Conservation (phyloP, 768 basidiomycete species). For the Pholiota conissans region DNA sequence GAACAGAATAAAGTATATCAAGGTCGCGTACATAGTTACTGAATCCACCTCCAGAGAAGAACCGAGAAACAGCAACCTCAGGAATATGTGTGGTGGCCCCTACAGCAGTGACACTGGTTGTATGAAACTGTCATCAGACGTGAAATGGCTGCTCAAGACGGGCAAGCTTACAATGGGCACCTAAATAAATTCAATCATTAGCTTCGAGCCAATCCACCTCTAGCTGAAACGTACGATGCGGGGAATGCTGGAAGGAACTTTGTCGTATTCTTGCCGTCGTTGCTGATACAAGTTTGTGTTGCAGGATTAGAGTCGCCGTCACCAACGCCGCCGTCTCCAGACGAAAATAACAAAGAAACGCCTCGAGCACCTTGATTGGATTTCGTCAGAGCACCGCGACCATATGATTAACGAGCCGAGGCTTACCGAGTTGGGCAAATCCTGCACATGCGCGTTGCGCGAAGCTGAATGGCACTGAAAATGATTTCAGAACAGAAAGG, state of each 20-base stretch:
- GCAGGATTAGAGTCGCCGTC: constrained; percentile 55
- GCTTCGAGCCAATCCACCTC: constrained; percentile 19
- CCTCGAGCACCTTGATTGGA: constrained; percentile 57
- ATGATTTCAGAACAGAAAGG: not conserved
- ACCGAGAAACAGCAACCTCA: constrained; percentile 49
- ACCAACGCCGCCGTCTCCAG: constrained; percentile 71
- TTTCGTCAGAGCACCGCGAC: not conserved
- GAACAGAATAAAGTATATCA: not conserved
- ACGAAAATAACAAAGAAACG: constrained; percentile 61
- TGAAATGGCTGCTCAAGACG: not conserved
- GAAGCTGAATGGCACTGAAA: constrained; percentile 29
- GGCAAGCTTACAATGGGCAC: constrained; percentile 46
- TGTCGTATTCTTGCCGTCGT: constrained; percentile 54
- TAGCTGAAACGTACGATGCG: constrained; percentile 34
- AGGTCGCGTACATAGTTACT: constrained; percentile 54
- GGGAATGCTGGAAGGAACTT: constrained; percentile 63
- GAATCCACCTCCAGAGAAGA: constrained; percentile 75
- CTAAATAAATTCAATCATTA: constrained; percentile 22
- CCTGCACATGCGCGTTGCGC: constrained; percentile 57
- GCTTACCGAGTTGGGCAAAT: constrained; percentile 60
- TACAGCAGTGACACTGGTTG: constrained; percentile 62
- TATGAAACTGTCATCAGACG: not conserved
- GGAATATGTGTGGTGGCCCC: constrained; percentile 57
- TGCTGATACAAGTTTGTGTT: constrained; percentile 55
- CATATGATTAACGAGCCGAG: not conserved